Percentiles rank a stretch among this genome's conserved stretches.
phyloP scores from a whole-genome alignment of 106 monocot species.

The Dioscorea zingiberensis region DNA sequence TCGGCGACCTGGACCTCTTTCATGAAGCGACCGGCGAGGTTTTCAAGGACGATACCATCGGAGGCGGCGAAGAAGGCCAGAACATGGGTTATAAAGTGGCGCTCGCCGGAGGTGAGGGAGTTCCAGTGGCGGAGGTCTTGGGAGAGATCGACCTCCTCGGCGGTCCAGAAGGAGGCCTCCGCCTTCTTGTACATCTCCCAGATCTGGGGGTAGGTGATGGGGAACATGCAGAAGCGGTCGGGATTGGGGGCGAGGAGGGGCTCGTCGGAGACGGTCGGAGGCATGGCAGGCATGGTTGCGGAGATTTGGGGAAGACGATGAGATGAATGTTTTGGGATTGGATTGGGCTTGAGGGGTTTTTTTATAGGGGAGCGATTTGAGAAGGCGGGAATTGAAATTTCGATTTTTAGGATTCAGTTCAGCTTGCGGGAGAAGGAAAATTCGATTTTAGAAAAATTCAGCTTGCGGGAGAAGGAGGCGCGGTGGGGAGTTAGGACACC shows the following conservation, averaged over 20 bases:
- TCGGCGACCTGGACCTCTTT: slow-evolving; percentile 40
- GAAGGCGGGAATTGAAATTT: slow-evolving; percentile 2
- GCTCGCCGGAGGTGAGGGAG: slow-evolving; percentile 57
- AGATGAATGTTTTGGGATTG: not conserved
- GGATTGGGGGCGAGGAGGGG: slow-evolving; percentile 59
- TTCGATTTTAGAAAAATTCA: no score
- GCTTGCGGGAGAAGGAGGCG: no score
- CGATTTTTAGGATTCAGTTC: not conserved
- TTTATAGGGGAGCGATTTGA: not conserved
- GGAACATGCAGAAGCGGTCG: slow-evolving; percentile 97
- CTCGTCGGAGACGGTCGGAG: slow-evolving; percentile 30
- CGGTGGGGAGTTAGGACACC: no score
- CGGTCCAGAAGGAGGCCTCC: slow-evolving; percentile 93
- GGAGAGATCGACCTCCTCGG: slow-evolving; percentile 90
- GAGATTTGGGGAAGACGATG: not conserved
- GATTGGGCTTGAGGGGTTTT: not conserved
- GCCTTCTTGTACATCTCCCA: slow-evolving; percentile 99
- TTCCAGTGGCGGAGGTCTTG: slow-evolving; percentile 64
- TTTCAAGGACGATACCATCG: slow-evolving; percentile 70
- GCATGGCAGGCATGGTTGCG: slow-evolving; percentile 12
- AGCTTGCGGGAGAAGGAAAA: not conserved
- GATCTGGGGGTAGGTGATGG: slow-evolving; percentile 67
- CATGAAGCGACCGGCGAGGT: slow-evolving; percentile 47
- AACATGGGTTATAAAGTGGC: slow-evolving; percentile 88
- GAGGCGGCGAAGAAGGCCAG: slow-evolving; percentile 95